Evolutionary conservation across 768 basidiomycete species (phyloP).

Genomic region (Porphyrellus cyaneotinctus): DNA sequence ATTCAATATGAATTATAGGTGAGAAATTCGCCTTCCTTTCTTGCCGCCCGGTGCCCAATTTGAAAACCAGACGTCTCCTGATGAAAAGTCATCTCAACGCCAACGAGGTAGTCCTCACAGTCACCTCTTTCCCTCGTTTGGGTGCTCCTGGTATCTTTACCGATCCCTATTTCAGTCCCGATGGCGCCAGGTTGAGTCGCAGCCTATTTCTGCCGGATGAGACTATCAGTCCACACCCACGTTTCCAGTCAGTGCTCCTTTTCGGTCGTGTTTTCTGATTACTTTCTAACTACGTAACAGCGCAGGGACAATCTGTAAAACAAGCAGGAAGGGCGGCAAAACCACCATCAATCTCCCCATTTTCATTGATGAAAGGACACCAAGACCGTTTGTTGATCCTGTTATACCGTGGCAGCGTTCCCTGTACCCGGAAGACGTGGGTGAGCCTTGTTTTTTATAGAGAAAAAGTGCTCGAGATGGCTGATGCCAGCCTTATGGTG

Average conservation of each 20-base stretch:
- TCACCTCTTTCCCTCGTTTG: constrained; percentile 90
- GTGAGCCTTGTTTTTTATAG: constrained; percentile 38
- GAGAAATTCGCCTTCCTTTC: not conserved
- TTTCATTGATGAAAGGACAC: constrained; percentile 83
- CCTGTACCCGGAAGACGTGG: constrained; percentile 69
- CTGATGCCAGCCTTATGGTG: constrained; percentile 1
- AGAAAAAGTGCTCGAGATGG: constrained; percentile 1
- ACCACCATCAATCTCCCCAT: constrained; percentile 93
- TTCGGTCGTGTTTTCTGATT: constrained; percentile 2
- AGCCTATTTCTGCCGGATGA: constrained; percentile 93
- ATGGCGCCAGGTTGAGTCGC: constrained; percentile 76
- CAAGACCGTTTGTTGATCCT: constrained; percentile 84
- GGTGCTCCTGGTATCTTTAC: constrained; percentile 89
- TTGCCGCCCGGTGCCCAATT: constrained; percentile 4
- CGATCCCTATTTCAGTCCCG: constrained; percentile 79
- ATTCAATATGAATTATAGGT: constrained; percentile 92
- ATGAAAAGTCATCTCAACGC: constrained; percentile 77
- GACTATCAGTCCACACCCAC: constrained; percentile 93
- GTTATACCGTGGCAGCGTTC: constrained; percentile 84
- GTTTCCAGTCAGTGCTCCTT: constrained; percentile 79
- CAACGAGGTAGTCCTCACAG: constrained; percentile 85
- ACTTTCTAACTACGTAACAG: constrained; percentile 40
- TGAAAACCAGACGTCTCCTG: constrained; percentile 61
- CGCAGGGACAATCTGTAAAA: constrained; percentile 92
- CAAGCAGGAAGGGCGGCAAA: constrained; percentile 83